Base-by-base conservation (phyloP, 2,329 filamentous ascomycete genomes). In the Dactylellina cionopaga region DNA sequence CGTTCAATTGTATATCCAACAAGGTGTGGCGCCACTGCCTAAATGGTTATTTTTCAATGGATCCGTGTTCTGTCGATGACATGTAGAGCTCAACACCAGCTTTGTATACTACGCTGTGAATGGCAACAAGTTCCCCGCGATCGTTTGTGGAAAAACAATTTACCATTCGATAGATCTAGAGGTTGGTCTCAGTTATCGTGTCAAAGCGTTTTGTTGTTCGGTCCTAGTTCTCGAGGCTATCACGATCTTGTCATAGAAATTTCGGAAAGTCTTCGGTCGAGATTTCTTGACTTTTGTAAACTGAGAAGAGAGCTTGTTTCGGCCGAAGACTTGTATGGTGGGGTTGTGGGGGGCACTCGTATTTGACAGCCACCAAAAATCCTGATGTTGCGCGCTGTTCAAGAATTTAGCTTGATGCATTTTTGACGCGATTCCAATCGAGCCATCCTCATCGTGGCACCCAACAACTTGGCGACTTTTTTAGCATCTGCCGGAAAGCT, bases 21-120 rank as follows among this genome's bases (percentile, higher is more conserved):
- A 44, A 58, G 39, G 54, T 58, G 54, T 58, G 54, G 54, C 54
- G 54, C 7, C 54, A n/a, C 54, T 35, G 54, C 54, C 25, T 58
- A 58, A 56, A 58, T 46, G 25, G 39, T 1, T 46, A 33, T 58
- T 33, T 5, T 11, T 27, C 37, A 46, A 43, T n/a, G 39, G 37
- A n/a, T n/a, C n/a, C n/a, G n/a, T n/a, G n/a, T n/a, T n/a, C n/a
- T n/a, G n/a, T n/a, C n/a, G n/a, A n/a, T n/a, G n/a, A n/a, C n/a
- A n/a, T n/a, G n/a, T n/a, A n/a, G n/a, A n/a, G n/a, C n/a, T n/a
- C n/a, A n/a, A n/a, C n/a, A n/a, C n/a, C n/a, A n/a, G n/a, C n/a
- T n/a, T n/a, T n/a, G n/a, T n/a, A n/a, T n/a, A n/a, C n/a, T n/a
- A n/a, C n/a, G n/a, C n/a, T n/a, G n/a, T n/a, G n/a, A n/a, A n/a